phyloP scores from a whole-genome alignment of 768 basidiomycete genomes.

The Phaeolepiota aurea region DNA sequence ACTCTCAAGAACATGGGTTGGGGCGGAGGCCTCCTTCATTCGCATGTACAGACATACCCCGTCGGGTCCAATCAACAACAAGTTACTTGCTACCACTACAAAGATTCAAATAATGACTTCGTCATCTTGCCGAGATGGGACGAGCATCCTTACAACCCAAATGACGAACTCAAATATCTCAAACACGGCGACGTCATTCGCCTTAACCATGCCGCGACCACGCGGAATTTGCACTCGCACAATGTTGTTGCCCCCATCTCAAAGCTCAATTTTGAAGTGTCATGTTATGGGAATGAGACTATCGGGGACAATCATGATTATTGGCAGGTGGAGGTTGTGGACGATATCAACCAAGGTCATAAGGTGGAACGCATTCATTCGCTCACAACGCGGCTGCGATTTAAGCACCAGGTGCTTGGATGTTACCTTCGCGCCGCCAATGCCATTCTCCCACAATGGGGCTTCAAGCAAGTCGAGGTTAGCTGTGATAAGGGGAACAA shows the following conservation, averaged over 20 bases:
- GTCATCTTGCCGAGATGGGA: slow-evolving; percentile 75
- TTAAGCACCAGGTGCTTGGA: slow-evolving; percentile 67
- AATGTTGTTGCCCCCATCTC: slow-evolving; percentile 79
- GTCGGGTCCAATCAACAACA: slow-evolving; percentile 91
- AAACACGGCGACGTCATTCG: slow-evolving; percentile 72
- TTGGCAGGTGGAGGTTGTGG: slow-evolving; percentile 91
- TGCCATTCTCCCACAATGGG: slow-evolving; percentile 90
- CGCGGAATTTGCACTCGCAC: slow-evolving; percentile 91
- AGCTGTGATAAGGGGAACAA: slow-evolving; percentile 87
- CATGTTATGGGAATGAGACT: slow-evolving; percentile 87
- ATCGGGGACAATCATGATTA: slow-evolving; percentile 85
- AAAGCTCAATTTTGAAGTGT: slow-evolving; percentile 86
- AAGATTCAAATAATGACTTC: slow-evolving; percentile 97
- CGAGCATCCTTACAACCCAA: slow-evolving; percentile 54
- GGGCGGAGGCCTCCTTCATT: slow-evolving; percentile 94
- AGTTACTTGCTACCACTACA: slow-evolving; percentile 99
- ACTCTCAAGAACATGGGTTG: slow-evolving; percentile 97
- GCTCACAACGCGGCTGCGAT: slow-evolving; percentile 82
- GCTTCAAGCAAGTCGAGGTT: slow-evolving; percentile 98
- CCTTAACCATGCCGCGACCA: slow-evolving; percentile 74
- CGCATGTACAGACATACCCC: slow-evolving; percentile 93
- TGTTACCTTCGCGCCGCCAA: slow-evolving; percentile 92
- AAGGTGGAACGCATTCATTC: slow-evolving; percentile 72
- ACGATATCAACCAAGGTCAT: slow-evolving; percentile 68
- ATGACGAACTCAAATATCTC: slow-evolving; percentile 64